Evolutionary conservation across 129 eudicot species (phyloP), one percentile per base, ranked within the genome.

Genomic region (Tagetes patula): DNA sequence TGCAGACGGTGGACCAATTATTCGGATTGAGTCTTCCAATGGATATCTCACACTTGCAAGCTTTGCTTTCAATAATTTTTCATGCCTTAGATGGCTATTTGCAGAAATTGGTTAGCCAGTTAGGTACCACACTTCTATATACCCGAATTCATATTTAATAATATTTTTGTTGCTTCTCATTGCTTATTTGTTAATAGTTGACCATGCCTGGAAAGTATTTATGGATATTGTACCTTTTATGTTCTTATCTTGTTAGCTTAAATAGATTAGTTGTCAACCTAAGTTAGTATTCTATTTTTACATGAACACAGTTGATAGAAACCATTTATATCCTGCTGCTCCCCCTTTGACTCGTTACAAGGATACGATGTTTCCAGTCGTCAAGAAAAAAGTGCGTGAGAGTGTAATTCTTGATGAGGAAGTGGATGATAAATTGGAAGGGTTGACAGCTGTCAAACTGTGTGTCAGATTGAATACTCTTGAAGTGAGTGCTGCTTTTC

Each of bases 331-430:
- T 83, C 98, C 98, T 47, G 81, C 92, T 46, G 56, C 84, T 34
- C 98, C 98, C 75, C 89, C 98, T 70, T 81, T 94, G 88, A 94
- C 98, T 47, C 96, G 91, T 60, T 89, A 86, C 82, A 86, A 83
- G 80, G 98, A 94, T 79, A 72, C 92, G 48, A 47, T 88, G 75
- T 85, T 94, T 71, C 92, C 97, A 0, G 75, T 90, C 20, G 77
- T 81, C 38, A 88, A 89, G 89, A 94, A 80, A 85, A 90, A 90
- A 78, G 73, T 81, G 76, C 84, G 77, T 20, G 96, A 88, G 45
- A 65, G 61, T 67, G 70, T 80, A 46, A 80, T 90, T 78, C 84
- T 94, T 31, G 98, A 94, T 36, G 84, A 83, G 45, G 85, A 82
- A 63, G 89, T 88, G 10, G 81, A 77, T 78, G 75, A 77, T 38